Conservation (phyloP, 371 early-diverging fungal genomes). For the Syncephalis plumigaleata region DNA sequence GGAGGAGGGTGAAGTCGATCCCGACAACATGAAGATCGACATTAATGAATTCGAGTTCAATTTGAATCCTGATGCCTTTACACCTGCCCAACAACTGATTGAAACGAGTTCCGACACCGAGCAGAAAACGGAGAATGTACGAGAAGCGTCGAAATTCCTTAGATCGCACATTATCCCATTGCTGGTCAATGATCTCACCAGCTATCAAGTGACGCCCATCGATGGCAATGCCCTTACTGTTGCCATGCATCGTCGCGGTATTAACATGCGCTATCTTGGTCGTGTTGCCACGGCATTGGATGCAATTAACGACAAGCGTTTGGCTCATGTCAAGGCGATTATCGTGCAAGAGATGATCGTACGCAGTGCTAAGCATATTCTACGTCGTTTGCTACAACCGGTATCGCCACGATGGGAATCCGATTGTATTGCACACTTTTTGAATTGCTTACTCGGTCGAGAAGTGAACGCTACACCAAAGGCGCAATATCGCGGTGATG, state of each 20-base stretch:
- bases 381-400: conserved; percentile 42
- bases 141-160: conserved; percentile 63
- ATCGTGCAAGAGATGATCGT: conserved; percentile 69
- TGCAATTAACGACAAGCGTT: conserved; percentile 29
- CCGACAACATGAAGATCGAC: conserved; percentile 23
- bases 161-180: conserved; percentile 44
- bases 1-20: conserved; percentile 6
- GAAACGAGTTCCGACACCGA: conserved; percentile 13
- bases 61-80: conserved; percentile 73
- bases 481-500: conserved; percentile 10
- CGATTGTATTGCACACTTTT: conserved; percentile 56
- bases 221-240: conserved; percentile 67
- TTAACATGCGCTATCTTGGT: conserved; percentile 93
- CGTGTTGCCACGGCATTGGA: conserved; percentile 39
- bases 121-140: conserved; percentile 30
- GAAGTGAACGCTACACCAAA: conserved; percentile 32
- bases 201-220: conserved; percentile 53
- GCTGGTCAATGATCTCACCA: conserved; percentile 53
- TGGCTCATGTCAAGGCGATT: conserved; percentile 30
- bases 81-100: conserved; percentile 17
- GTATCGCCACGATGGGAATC: conserved; percentile 32
- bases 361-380: conserved; percentile 66
- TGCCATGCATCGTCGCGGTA: conserved; percentile 81
- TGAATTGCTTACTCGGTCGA: conserved; percentile 62
- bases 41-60: conserved; percentile 44